Percentiles rank a stretch among this genome's conserved stretches.
Conservation (phyloP, 306 rosid genomes). For the Ochetophila trinervis region DNA sequence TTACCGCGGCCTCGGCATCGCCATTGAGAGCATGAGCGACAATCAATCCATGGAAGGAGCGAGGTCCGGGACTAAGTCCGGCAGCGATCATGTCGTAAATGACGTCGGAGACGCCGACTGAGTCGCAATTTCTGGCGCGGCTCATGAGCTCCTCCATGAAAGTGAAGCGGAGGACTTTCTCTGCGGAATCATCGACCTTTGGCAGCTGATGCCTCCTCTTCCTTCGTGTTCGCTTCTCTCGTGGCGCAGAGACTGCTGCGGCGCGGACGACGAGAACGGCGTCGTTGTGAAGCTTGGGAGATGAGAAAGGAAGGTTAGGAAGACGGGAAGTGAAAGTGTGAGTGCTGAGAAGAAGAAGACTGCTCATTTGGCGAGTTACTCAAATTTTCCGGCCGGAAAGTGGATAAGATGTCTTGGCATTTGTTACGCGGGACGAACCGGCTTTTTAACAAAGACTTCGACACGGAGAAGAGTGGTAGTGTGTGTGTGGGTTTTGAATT, state of each 20-base stretch:
- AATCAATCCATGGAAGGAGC: constrained; percentile 85
- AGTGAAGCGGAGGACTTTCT: constrained; percentile 70
- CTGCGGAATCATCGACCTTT: constrained; percentile 53
- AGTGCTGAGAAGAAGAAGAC: constrained; percentile 13
- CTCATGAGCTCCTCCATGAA: constrained; percentile 98
- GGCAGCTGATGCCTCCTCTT: constrained; percentile 48
- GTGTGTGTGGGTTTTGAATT: not conserved
- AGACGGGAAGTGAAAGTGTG: constrained; percentile 1
- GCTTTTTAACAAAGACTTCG: not conserved
- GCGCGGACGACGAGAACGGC: constrained; percentile 35
- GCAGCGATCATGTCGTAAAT: constrained; percentile 95
- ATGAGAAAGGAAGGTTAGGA: not conserved
- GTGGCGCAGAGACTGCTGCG: constrained; percentile 49
- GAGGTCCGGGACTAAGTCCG: constrained; percentile 84
- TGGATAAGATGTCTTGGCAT: constrained; percentile 25
- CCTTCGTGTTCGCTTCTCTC: constrained; percentile 52
- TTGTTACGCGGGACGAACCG: constrained; percentile 5
- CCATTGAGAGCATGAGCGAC: constrained; percentile 75
- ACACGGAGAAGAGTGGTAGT: not conserved
- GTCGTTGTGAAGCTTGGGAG: not conserved
- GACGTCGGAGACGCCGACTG: constrained; percentile 62
- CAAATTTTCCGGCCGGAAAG: not conserved
- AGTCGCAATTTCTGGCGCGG: constrained; percentile 69
- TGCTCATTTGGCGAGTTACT: constrained; percentile 20
- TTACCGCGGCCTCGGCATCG: constrained; percentile 74